Evolutionary conservation across 208 protist genomes (phyloP).

Genomic region (Vickermania spadyakhi): DNA sequence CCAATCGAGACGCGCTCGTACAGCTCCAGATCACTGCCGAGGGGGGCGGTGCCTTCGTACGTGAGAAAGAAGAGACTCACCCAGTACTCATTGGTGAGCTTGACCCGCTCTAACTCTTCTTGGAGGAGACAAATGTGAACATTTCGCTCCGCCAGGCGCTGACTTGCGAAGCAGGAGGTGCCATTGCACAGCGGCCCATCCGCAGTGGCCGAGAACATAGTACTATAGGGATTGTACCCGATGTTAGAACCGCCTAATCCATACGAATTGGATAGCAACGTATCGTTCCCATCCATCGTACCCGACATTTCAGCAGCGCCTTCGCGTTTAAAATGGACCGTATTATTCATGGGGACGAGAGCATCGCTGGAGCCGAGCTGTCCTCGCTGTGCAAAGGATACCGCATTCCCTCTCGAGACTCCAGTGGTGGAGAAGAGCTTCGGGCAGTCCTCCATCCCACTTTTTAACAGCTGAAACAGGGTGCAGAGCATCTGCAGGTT

Average conservation of each 20-base stretch:
- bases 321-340: constrained; percentile 2
- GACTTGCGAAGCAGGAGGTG: constrained; percentile 5
- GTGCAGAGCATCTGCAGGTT: constrained; percentile 5
- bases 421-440: constrained; percentile 2
- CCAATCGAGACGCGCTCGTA: not conserved
- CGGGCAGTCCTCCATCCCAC: constrained; percentile 3
- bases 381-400: not conserved
- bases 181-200: not conserved
- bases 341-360: not conserved
- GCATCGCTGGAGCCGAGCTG: not conserved
- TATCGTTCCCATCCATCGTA: not conserved
- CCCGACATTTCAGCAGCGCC: not conserved
- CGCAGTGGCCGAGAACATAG: not conserved
- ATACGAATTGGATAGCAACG: not conserved
- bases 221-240: not conserved
- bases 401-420: not conserved
- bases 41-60: not conserved
- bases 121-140: constrained; percentile 2
- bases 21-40: not conserved
- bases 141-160: constrained; percentile 10
- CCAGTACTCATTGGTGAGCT: constrained; percentile 6
- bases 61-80: constrained; percentile 10
- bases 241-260: not conserved
- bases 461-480: constrained; percentile 7
- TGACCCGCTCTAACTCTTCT: constrained; percentile 1